Conservation (phyloP, 352 stramenopile genomes). For the Pythium vanterpoolii region DNA sequence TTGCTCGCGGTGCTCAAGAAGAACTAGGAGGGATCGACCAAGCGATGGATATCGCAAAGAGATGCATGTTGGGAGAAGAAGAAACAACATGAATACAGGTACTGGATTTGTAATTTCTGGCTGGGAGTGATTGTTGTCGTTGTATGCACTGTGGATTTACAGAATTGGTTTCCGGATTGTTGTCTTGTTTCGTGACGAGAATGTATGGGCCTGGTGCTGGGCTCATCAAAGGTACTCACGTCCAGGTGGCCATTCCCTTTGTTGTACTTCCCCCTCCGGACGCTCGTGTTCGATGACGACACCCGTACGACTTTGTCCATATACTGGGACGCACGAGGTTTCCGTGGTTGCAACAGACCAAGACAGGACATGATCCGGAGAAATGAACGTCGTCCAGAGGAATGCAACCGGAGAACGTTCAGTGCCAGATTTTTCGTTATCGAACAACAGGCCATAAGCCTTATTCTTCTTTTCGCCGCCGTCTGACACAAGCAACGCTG, state of each 20-base stretch:
- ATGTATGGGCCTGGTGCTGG: not conserved
- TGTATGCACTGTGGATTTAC: not conserved
- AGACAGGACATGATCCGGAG: not conserved
- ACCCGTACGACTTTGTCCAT: too few relatives aligned
- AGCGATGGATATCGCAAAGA: not conserved
- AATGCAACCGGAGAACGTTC: too few relatives aligned
- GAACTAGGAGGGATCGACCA: conserved; percentile 20
- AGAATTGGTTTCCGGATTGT: not conserved
- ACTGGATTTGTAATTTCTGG: not conserved
- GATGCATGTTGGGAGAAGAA: too few relatives aligned
- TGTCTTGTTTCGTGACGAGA: not conserved
- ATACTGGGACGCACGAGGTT: too few relatives aligned
- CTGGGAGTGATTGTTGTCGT: not conserved
- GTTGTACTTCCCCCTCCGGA: not conserved
- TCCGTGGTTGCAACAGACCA: too few relatives aligned
- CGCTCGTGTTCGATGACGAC: too few relatives aligned
- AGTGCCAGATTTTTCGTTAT: too few relatives aligned
- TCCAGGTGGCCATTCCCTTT: not conserved
- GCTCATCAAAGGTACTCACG: not conserved
- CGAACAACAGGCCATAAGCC: too few relatives aligned
- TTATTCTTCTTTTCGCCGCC: not conserved
- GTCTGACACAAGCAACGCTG: not conserved
- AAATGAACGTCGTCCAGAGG: not conserved
- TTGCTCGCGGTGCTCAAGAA: conserved; percentile 51
- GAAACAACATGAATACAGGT: too few relatives aligned